phyloP scores from a whole-genome alignment of 306 rosid species.

The Castanospermum australe region DNA sequence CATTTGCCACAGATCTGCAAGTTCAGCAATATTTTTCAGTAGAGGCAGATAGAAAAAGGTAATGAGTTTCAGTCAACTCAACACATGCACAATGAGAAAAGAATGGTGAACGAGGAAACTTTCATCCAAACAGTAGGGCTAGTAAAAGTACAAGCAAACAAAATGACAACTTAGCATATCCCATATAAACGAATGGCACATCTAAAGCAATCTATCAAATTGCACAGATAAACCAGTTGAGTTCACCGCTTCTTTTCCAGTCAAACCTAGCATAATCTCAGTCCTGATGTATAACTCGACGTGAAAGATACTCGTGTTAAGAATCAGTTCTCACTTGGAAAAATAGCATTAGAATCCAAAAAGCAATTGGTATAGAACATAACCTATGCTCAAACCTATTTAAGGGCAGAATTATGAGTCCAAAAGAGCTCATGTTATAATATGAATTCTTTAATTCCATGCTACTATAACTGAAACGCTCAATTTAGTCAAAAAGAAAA shows the following conservation, averaged over 20 bases:
- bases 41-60: not conserved
- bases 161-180: slow-evolving; percentile 20
- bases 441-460: not conserved
- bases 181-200: not conserved
- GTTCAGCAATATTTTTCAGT: not conserved
- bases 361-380: not conserved
- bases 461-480: not conserved
- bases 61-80: not conserved
- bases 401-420: not conserved
- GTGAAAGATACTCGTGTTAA: not conserved
- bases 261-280: slow-evolving; percentile 7
- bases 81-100: not conserved
- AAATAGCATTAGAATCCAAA: not conserved
- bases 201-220: not conserved
- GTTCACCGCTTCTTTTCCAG: not conserved
- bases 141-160: not conserved
- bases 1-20: slow-evolving; percentile 78
- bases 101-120: not conserved
- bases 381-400: not conserved
- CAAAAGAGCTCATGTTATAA: not conserved
- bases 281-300: not conserved
- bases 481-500: not conserved
- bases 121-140: not conserved
- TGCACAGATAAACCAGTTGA: not conserved
- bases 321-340: not conserved